Evolutionary conservation across 75 land plant species (phyloP), one percentile per base, ranked within the genome.

Genomic region (Larix kaempferi): DNA sequence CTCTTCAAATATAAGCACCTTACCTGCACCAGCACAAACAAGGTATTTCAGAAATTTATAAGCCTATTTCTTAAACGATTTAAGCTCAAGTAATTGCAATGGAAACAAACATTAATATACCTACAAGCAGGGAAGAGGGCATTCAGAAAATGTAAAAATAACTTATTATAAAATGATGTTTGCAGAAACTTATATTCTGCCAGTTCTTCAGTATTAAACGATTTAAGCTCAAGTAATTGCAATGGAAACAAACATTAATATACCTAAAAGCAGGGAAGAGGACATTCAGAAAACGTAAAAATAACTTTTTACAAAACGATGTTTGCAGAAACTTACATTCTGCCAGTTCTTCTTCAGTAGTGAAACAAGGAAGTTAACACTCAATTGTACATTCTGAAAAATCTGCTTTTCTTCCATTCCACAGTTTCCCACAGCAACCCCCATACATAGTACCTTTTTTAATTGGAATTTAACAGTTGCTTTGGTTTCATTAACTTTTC

Each of bases 291-390:
- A 22, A 76, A 10, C 16, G 2, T 15, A 19, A 35, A 71, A 74
- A 49, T 5, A 76, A 60, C 7, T 8, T 4, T 29, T 21, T 15
- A 41, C 6, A 76, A 58, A 22, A n/a, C 26, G 2, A 37, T 52
- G 3, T 22, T 39, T 27, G 5, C 16, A 39, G 73, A 37, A 78
- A 81, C 94, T 91, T 62, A 92, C 94, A 76, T 92, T 92, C 78
- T 92, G 94, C 94, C 94, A 92, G 77, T 92, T 92, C 82, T 92
- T 92, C 87, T 92, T 90, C 80, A 92, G 76, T 63, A 92, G 74
- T 2, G 94, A 92, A 21, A 92, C 94, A 17, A 92, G 88, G 67
- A 92, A 92, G 76, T 92, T 92, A 13, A 92, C 94, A 75, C 94
- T 92, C 73, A 92, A 78, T 75, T 92, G 94, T 0, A 90, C 91